Conservation (phyloP, 2,329 filamentous ascomycete genomes). For the Akanthomyces uredinophilus region DNA sequence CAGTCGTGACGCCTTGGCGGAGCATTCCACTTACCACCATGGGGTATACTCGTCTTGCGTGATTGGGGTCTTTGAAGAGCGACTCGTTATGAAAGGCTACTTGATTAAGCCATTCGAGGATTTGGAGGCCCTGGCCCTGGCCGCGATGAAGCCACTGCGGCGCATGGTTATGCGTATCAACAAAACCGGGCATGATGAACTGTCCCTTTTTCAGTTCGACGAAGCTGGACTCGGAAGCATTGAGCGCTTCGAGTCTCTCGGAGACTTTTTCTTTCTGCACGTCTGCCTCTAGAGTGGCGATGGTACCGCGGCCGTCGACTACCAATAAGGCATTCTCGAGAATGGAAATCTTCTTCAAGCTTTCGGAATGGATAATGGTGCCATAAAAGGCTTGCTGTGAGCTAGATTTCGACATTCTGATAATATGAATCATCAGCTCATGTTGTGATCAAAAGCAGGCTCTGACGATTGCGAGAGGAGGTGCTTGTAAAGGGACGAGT, state of each 20-base stretch:
- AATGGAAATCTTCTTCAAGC: conserved; percentile 30
- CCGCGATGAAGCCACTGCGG: conserved; percentile 50
- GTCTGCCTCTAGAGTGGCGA: conserved; percentile 22
- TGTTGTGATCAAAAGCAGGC: neutral
- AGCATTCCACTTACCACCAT: conserved; percentile 53
- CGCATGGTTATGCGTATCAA: conserved; percentile 66
- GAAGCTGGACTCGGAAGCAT: conserved; percentile 14
- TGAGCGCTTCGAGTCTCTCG: conserved; percentile 12
- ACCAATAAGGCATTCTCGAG: conserved; percentile 34
- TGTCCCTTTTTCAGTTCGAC: conserved; percentile 33
- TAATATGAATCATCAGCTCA: neutral
- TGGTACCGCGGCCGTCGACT: conserved; percentile 22
- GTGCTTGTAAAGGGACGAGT: neutral
- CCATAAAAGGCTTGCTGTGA: conserved; percentile 2
- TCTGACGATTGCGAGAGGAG: neutral
- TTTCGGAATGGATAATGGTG: conserved; percentile 31
- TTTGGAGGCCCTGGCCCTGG: conserved; percentile 45
- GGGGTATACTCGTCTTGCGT: conserved; percentile 49
- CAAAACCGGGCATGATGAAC: conserved; percentile 55
- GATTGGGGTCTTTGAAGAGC: conserved; percentile 48
- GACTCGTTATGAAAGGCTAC: conserved; percentile 62
- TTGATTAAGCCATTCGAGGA: conserved; percentile 59
- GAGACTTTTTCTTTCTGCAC: conserved; percentile 17
- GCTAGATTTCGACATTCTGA: neutral
- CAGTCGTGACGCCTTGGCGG: conserved; percentile 57